Evolutionary conservation across 2,329 filamentous ascomycete genomes (phyloP), one percentile per base, ranked within the genome.

Genomic region (Sporothrix brasiliensis): DNA sequence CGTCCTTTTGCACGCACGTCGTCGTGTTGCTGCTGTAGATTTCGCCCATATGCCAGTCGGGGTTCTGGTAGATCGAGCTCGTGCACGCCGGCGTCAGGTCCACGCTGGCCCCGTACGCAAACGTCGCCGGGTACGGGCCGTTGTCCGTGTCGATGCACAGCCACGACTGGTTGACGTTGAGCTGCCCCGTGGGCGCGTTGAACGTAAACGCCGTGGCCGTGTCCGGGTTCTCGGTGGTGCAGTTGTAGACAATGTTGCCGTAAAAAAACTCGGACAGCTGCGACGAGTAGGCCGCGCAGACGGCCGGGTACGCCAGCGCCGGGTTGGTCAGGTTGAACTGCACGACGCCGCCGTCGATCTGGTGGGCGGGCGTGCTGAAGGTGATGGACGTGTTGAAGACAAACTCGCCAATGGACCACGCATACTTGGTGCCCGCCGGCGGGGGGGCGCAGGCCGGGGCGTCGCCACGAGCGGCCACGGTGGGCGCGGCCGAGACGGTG

Each of bases 321-420:
- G 81, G 78, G 80, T 85, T 86, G 69, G 77, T 75, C n/a, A 86
- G 78, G 72, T 81, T 83, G 78, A 87, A 87, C 75, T 78, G 79
- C 72, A 83, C 80, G 71, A 80, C 79, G 65, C 84, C 85, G 77
- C 77, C 80, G 1, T 80, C 80, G 76, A 82, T 83, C 73, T 86
- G 83, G 77, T 87, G 85, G 3, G 84, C 79, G 0, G 85, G 84
- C 2, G 83, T 86, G 19, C 79, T 79, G 79, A 85, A 86, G 75
- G 79, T 76, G 76, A 83, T 84, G 13, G 78, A 80, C n/a, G 81
- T 81, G 76, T 83, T 81, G 79, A 79, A 86, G 76, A 82, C 80
- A 71, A 87, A 84, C 76, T 78, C 75, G 60, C 78, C 73, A 56
- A 86, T 74, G 0, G 75, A 77, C 83, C 84, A 86, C 6, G 70